These are phyloP conservation scores for Thozetella sp. DNA, from an alignment of 495 filamentous ascomycete genomes.

Conservation along the genomic window DNA sequence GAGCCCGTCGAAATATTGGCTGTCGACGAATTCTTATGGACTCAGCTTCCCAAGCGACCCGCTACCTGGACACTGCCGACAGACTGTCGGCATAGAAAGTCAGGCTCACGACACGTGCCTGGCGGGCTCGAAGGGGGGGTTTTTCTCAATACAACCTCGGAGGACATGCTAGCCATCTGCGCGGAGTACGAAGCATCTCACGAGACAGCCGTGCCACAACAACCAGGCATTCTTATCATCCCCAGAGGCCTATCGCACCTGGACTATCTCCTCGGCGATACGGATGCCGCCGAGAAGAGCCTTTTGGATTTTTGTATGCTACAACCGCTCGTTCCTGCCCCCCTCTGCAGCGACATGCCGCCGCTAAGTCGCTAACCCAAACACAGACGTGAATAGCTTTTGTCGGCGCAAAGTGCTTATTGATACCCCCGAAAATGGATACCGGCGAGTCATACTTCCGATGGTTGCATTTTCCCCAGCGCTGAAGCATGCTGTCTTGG, in stretches of 20 bases:
- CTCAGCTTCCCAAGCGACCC: background rate
- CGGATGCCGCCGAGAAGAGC: background rate
- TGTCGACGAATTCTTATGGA: background rate
- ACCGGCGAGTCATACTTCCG: background rate
- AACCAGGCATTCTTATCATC: background rate
- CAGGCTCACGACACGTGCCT: background rate
- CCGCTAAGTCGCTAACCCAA: background rate
- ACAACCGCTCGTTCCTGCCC: no score
- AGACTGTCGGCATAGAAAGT: background rate
- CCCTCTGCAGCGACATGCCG: no score
- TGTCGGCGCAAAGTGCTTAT: background rate
- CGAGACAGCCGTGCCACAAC: background rate
- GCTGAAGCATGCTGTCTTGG: background rate
- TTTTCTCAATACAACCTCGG: background rate
- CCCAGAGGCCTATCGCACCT: background rate
- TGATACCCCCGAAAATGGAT: background rate
- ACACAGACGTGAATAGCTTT: background rate
- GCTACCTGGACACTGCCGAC: background rate
- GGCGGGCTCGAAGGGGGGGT: background rate
- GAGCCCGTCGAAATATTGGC: background rate
- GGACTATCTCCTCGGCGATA: background rate
- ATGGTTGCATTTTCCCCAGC: background rate
- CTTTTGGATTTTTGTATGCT: background rate
- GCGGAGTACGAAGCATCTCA: background rate
- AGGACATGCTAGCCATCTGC: background rate